These are phyloP conservation scores for Cystofilobasidium macerans DNA, from an alignment of 768 basidiomycete species.

Conservation along the genomic window DNA sequence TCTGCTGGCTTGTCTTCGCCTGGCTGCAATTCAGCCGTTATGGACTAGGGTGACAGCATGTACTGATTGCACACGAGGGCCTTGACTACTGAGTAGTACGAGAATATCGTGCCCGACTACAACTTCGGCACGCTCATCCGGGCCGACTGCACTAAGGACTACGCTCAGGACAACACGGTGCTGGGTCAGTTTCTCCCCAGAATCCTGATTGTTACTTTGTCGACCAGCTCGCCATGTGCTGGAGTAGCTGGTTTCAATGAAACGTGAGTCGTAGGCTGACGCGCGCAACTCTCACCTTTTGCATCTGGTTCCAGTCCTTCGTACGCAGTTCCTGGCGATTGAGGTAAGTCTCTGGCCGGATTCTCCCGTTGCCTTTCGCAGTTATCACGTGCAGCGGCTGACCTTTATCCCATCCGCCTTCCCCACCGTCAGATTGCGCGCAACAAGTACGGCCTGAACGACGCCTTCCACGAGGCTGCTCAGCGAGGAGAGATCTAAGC, in stretches of 20 bases:
- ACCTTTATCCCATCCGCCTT: neutral
- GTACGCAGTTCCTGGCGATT: constrained; percentile 72
- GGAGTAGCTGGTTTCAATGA: too few species aligned
- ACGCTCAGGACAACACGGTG: constrained; percentile 83
- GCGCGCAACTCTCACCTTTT: neutral
- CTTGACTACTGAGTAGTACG: constrained; percentile 46
- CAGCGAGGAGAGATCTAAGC: constrained; percentile 4
- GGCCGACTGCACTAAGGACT: constrained; percentile 64
- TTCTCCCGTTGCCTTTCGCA: neutral
- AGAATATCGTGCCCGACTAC: constrained; percentile 79
- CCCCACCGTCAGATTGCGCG: constrained; percentile 59
- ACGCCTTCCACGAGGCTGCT: constrained; percentile 34
- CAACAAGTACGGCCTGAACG: constrained; percentile 82
- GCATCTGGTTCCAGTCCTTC: constrained; percentile 28
- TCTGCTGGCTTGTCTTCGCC: neutral
- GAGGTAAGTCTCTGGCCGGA: constrained; percentile 48
- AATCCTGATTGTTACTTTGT: constrained; percentile 1
- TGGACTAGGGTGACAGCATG: too few species aligned
- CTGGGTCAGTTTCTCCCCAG: constrained; percentile 51
- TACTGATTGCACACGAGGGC: too few species aligned
- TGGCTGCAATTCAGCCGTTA: neutral
- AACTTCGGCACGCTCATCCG: constrained; percentile 95
- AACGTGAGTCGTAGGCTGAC: too few species aligned
- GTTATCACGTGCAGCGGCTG: neutral
- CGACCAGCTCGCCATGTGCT: too few species aligned